Conservation (phyloP, 2,329 filamentous ascomycete species). For the Cladosporium sphaerospermum region DNA sequence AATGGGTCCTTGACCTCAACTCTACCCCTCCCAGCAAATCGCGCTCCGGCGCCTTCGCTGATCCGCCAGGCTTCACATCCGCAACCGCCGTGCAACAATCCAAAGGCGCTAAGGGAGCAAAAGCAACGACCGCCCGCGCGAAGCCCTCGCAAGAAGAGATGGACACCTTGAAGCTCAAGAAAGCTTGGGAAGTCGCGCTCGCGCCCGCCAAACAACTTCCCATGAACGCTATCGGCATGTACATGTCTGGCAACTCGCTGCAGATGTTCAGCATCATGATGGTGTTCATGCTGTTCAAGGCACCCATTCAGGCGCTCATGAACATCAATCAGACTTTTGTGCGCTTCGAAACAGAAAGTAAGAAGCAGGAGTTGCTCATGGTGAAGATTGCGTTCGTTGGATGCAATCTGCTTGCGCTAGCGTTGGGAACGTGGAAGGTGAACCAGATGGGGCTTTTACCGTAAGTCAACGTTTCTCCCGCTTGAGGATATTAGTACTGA, state of each 20-base stretch:
- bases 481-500: slow-evolving; percentile 17
- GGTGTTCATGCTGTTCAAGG: slow-evolving; percentile 99
- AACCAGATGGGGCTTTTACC: slow-evolving; percentile 94
- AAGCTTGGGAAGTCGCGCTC: slow-evolving; percentile 95
- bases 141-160: slow-evolving; percentile 75
- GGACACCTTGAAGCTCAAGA: slow-evolving; percentile 94
- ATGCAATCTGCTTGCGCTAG: slow-evolving; percentile 79
- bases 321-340: slow-evolving; percentile 83
- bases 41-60: slow-evolving; percentile 63
- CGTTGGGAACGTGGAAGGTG: slow-evolving; percentile 88
- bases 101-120: slow-evolving; percentile 16
- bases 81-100: slow-evolving; percentile 19
- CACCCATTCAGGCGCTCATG: slow-evolving; percentile 77
- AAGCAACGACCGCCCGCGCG: slow-evolving; percentile 46
- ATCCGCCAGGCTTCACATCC: slow-evolving; percentile 78
- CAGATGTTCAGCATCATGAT: slow-evolving; percentile 99
- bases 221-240: slow-evolving; percentile 99
- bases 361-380: slow-evolving; percentile 63
- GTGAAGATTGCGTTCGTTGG: slow-evolving; percentile 84
- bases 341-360: slow-evolving; percentile 79
- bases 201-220: slow-evolving; percentile 89
- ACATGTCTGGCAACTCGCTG: slow-evolving; percentile 97
- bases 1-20: slow-evolving; percentile 79
- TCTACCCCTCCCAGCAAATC: slow-evolving; percentile 60
- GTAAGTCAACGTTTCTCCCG: slow-evolving; percentile 45